Evolutionary conservation across 2,329 filamentous ascomycete genomes (phyloP).

Genomic region (Xylaria sp.): DNA sequence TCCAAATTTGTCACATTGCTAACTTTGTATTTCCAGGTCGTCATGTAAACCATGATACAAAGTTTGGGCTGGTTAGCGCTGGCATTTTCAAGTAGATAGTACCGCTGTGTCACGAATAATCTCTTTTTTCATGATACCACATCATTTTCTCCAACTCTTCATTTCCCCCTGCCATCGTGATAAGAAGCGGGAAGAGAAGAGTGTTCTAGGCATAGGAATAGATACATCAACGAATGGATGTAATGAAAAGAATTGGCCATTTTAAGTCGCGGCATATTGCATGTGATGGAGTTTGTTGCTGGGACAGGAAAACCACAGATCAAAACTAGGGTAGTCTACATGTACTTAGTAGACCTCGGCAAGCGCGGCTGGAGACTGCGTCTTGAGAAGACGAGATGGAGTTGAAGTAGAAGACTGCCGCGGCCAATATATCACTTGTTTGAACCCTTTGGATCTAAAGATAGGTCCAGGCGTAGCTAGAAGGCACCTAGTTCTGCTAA

Average conservation of each 20-base stretch:
- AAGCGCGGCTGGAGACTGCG: background rate
- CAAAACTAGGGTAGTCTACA: background rate
- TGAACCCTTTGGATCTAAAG: background rate
- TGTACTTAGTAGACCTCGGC: background rate
- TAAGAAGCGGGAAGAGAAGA: background rate
- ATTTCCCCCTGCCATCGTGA: background rate
- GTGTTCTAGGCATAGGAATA: constrained; percentile 16
- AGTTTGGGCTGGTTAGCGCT: background rate
- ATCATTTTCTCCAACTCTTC: background rate
- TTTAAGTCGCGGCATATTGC: constrained; percentile 6
- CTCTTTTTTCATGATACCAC: constrained; percentile 18
- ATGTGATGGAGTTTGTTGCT: constrained; percentile 18
- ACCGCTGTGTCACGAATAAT: constrained; percentile 8
- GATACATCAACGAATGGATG: constrained; percentile 8
- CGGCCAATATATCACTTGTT: background rate
- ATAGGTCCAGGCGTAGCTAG: background rate
- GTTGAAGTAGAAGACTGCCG: background rate
- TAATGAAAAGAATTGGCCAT: constrained; percentile 9
- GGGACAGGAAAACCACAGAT: background rate
- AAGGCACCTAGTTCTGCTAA: no score
- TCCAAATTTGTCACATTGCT: no score
- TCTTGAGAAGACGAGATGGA: background rate
- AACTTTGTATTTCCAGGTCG: constrained; percentile 23
- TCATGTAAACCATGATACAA: constrained; percentile 26
- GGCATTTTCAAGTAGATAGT: constrained; percentile 12